phyloP scores from a whole-genome alignment of 2,329 filamentous ascomycete genomes.

The Fusarium stilboides region DNA sequence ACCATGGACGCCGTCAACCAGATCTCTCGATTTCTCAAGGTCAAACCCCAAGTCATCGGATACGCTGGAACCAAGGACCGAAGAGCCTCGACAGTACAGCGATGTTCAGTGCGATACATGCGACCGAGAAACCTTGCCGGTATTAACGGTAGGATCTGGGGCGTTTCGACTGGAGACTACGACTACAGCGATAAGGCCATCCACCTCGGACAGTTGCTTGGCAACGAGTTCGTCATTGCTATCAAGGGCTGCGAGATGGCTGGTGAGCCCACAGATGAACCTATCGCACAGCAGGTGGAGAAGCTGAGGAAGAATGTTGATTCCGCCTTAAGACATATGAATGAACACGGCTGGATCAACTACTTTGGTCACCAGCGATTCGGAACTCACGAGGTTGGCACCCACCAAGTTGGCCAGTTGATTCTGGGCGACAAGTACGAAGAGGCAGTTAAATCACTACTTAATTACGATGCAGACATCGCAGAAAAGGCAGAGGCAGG shows the following conservation, averaged over 20 bases:
- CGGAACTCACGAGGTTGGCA: slow-evolving; percentile 88
- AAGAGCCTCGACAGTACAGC: slow-evolving; percentile 87
- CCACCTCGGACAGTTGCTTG: slow-evolving; percentile 84
- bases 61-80: slow-evolving; percentile 92
- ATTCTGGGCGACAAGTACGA: slow-evolving; percentile 88
- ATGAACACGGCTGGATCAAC: slow-evolving; percentile 89
- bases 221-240: slow-evolving; percentile 95
- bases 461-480: slow-evolving; percentile 78
- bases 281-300: slow-evolving; percentile 51
- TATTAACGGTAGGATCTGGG: slow-evolving; percentile 75
- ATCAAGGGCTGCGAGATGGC: slow-evolving; percentile 84
- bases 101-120: slow-evolving; percentile 75
- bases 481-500: slow-evolving; percentile 62
- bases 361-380: slow-evolving; percentile 99
- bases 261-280: slow-evolving; percentile 52
- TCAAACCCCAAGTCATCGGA: slow-evolving; percentile 81
- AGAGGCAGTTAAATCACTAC: slow-evolving; percentile 82
- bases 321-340: slow-evolving; percentile 76
- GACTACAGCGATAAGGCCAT: slow-evolving; percentile 80
- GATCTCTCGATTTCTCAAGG: slow-evolving; percentile 80
- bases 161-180: slow-evolving; percentile 83
- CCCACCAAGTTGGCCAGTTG: slow-evolving; percentile 86
- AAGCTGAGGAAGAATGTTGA: slow-evolving; percentile 61
- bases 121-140: slow-evolving; percentile 72
- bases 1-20: slow-evolving; percentile 92